These are phyloP conservation scores for Tardiomyces blankii DNA, from an alignment of 1,139 yeast species.

Conservation along the genomic window DNA sequence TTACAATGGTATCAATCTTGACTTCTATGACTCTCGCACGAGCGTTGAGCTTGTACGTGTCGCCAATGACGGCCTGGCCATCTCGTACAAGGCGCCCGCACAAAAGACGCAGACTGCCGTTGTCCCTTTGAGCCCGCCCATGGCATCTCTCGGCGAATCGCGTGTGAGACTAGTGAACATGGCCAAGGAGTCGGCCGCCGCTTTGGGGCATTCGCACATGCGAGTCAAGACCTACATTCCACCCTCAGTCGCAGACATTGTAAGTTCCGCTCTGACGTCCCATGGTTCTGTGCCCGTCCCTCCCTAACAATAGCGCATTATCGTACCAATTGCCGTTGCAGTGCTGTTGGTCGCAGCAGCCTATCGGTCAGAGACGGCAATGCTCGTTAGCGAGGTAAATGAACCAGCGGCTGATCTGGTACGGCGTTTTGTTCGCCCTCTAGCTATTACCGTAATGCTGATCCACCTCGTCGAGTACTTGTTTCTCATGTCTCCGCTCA, in stretches of 20 bases:
- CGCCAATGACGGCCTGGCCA: slow-evolving; percentile 30
- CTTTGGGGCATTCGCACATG: slow-evolving; percentile 51
- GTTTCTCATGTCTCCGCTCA: slow-evolving; percentile 15
- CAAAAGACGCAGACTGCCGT: slow-evolving; percentile 26
- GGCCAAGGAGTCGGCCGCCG: slow-evolving; percentile 45
- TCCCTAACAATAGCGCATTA: slow-evolving; percentile 5
- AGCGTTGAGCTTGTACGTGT: slow-evolving; percentile 40
- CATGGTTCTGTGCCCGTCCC: slow-evolving; percentile 3
- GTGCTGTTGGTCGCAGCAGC: slow-evolving; percentile 3
- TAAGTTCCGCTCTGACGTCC: slow-evolving; percentile 2
- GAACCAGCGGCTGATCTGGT: not conserved
- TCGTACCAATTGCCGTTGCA: slow-evolving; percentile 4
- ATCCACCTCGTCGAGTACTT: slow-evolving; percentile 21
- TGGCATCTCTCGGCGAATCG: slow-evolving; percentile 39
- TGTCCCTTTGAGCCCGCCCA: slow-evolving; percentile 43
- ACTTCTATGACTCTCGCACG: slow-evolving; percentile 25
- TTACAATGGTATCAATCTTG: slow-evolving; percentile 45
- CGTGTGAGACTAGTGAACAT: slow-evolving; percentile 40
- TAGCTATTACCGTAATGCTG: slow-evolving; percentile 6
- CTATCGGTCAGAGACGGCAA: slow-evolving; percentile 1
- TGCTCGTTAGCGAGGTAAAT: not conserved
- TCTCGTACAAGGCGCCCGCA: slow-evolving; percentile 30
- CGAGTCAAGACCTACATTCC: slow-evolving; percentile 31
- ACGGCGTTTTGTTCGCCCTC: slow-evolving; percentile 6
- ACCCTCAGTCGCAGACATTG: slow-evolving; percentile 9